These are phyloP conservation scores for Hippophae gyantsensis DNA, from an alignment of 306 rosid genomes.

Conservation along the genomic window DNA sequence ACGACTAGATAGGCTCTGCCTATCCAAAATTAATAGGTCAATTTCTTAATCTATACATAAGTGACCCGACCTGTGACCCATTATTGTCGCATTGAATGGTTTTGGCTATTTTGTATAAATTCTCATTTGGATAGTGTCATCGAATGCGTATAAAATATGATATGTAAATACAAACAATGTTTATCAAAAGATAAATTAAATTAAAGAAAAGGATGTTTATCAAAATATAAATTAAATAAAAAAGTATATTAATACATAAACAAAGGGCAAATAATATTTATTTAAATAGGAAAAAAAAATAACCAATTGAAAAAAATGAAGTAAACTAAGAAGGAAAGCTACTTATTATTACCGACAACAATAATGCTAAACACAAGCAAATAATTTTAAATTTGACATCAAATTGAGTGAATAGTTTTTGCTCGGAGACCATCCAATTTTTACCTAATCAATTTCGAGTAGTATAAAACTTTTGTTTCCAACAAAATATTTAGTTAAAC, in stretches of 20 bases:
- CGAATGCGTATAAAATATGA: neutral
- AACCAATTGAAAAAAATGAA: no score
- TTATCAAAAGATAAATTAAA: conserved; percentile 6
- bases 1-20: conserved; percentile 6
- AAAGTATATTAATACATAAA: neutral
- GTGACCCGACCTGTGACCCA: neutral
- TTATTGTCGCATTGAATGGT: conserved; percentile 11
- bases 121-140: conserved; percentile 8
- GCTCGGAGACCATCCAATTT: conserved; percentile 8
- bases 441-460: no score
- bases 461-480: conserved; percentile 5
- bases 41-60: conserved; percentile 13
- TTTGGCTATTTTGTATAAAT: conserved; percentile 13
- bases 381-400: no score
- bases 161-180: neutral
- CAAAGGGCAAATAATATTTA: neutral
- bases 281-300: no score
- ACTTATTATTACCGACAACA: no score
- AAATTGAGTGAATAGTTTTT: neutral
- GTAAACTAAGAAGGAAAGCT: no score
- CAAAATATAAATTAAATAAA: conserved; percentile 5
- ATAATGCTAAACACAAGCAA: no score
- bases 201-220: no score
- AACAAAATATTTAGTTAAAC: neutral
- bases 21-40: conserved; percentile 10